Conservation (phyloP, 2,329 filamentous ascomycete genomes). For the Xylaria hypoxylon region DNA sequence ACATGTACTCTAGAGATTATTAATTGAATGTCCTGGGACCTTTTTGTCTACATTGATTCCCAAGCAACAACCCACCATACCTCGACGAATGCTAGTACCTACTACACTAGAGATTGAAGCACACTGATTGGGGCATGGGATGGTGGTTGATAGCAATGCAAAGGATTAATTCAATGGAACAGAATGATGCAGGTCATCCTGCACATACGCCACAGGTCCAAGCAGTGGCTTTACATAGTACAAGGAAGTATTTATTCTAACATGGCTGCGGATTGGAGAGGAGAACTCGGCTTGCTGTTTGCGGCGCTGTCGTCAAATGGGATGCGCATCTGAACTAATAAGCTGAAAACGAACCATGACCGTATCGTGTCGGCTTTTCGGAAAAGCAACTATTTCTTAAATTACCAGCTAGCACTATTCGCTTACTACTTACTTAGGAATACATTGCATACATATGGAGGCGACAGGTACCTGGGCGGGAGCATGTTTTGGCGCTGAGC, state of each 20-base stretch:
- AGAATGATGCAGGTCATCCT: slow-evolving; percentile 14
- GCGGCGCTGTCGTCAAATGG: background rate
- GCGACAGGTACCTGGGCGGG: background rate
- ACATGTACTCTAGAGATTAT: background rate
- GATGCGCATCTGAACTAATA: background rate
- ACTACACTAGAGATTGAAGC: background rate
- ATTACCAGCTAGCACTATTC: slow-evolving; percentile 1
- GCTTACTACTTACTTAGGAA: background rate
- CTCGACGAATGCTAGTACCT: background rate
- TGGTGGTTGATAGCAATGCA: slow-evolving; percentile 8
- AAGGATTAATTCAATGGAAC: slow-evolving; percentile 29
- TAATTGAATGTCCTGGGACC: background rate
- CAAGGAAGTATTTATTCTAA: background rate
- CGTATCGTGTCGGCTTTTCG: slow-evolving; percentile 15
- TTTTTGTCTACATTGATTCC: background rate
- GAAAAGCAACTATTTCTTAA: slow-evolving; percentile 17
- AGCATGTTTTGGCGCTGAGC: background rate
- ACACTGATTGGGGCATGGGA: too few species aligned
- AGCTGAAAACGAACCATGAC: slow-evolving; percentile 14
- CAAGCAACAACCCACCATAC: background rate
- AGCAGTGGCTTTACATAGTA: background rate
- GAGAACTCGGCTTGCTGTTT: background rate
- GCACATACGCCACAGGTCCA: slow-evolving; percentile 17
- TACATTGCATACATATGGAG: background rate
- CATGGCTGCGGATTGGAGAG: background rate